A percentile compares a stretch with the other conserved stretches of the same genome.
Evolutionary conservation across 1,284 basidiomycete genomes (phyloP).

Genomic region (Ustilago cynodontis): DNA sequence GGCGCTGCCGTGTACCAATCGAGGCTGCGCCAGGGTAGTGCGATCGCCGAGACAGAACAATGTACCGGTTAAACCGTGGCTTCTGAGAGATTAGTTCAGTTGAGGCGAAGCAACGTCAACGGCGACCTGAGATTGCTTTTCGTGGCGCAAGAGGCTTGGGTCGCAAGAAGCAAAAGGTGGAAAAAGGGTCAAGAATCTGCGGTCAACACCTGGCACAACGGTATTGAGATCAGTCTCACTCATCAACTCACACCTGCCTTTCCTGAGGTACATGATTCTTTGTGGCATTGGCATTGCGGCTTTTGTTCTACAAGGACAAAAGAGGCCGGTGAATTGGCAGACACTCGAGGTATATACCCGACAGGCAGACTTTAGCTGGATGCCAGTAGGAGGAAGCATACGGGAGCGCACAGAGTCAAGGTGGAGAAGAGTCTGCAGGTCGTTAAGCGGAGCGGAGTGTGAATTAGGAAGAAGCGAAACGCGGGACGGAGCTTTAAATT

Average conservation of each 20-base stretch:
- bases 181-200: background rate
- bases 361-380: background rate
- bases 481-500: constrained; percentile 8
- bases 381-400: background rate
- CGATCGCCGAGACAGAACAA: no score
- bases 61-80: background rate
- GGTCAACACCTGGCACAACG: background rate
- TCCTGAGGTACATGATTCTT: background rate
- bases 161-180: background rate
- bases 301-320: background rate
- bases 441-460: background rate
- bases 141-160: background rate
- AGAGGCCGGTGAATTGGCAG: background rate
- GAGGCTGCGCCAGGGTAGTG: no score
- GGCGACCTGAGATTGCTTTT: background rate
- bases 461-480: constrained; percentile 2
- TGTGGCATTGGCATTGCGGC: background rate
- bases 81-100: background rate
- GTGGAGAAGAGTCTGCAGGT: background rate
- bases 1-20: no score
- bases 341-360: background rate
- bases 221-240: background rate
- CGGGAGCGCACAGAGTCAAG: background rate
- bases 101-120: background rate
- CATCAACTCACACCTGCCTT: background rate